These are phyloP conservation scores for Thelephora terrestris DNA, from an alignment of 1,284 basidiomycete genomes.

Conservation along the genomic window DNA sequence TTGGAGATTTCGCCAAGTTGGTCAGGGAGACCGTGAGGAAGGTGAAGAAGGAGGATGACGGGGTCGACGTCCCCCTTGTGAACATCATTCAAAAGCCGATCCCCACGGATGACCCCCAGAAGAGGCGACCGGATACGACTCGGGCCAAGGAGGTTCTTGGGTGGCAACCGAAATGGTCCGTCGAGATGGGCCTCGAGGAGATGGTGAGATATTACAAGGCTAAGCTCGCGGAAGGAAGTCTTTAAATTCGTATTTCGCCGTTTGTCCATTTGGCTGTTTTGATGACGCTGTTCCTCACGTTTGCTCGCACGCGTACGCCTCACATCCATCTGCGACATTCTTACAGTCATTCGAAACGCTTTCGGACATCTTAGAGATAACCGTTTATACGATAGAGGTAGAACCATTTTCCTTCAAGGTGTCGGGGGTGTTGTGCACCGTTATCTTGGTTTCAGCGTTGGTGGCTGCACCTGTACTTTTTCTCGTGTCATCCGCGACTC, in stretches of 20 bases:
- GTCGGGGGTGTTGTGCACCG: no score
- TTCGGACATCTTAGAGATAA: no score
- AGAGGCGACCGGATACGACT: constrained; percentile 86
- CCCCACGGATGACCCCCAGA: constrained; percentile 91
- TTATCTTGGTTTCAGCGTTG: no score
- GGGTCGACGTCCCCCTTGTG: constrained; percentile 44
- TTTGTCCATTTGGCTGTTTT: no score
- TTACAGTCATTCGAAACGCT: no score
- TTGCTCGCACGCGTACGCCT: no score
- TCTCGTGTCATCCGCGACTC: no score
- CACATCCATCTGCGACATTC: no score
- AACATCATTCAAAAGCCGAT: constrained; percentile 78
- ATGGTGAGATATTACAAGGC: constrained; percentile 89
- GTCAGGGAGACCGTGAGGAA: constrained; percentile 85
- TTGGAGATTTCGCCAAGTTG: constrained; percentile 82
- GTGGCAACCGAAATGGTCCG: constrained; percentile 93
- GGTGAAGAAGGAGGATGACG: constrained; percentile 77
- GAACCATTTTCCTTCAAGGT: no score
- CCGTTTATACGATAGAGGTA: no score
- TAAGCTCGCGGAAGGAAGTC: constrained; percentile 73
- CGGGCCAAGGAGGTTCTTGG: constrained; percentile 77
- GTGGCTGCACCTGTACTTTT: no score
- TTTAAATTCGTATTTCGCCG: constrained; percentile 26
- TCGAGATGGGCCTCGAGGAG: constrained; percentile 85
- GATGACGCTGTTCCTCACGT: no score